Conservation (phyloP, 2,329 filamentous ascomycete genomes). For the Xylaria hypoxylon region DNA sequence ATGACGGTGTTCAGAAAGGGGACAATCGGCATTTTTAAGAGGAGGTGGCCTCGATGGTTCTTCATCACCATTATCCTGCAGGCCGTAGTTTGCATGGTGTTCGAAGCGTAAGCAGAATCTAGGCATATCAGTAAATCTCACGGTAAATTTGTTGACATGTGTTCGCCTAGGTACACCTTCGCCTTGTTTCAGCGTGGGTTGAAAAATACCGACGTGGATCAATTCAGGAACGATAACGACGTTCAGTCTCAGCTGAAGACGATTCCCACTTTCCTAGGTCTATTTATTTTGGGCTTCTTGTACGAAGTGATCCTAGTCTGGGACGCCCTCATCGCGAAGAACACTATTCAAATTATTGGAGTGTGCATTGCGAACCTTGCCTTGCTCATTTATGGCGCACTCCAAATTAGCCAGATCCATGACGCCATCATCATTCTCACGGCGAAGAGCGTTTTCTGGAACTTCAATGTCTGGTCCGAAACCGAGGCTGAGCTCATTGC, state of each 20-base stretch:
- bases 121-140: not conserved
- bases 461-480: slow-evolving; percentile 71
- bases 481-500: slow-evolving; percentile 83
- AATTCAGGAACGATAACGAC: slow-evolving; percentile 55
- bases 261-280: slow-evolving; percentile 93
- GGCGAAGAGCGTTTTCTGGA: slow-evolving; percentile 57
- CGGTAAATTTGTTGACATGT: slow-evolving; percentile 29
- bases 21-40: slow-evolving; percentile 81
- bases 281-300: slow-evolving; percentile 97
- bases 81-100: slow-evolving; percentile 80
- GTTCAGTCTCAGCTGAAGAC: slow-evolving; percentile 70
- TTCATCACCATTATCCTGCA: slow-evolving; percentile 79
- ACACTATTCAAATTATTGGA: slow-evolving; percentile 98
- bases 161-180: slow-evolving; percentile 80
- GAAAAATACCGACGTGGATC: slow-evolving; percentile 50
- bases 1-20: slow-evolving; percentile 51
- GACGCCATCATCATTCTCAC: slow-evolving; percentile 73
- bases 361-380: slow-evolving; percentile 93
- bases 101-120: slow-evolving; percentile 80
- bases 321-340: slow-evolving; percentile 93
- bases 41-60: slow-evolving; percentile 90
- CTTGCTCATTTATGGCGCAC: slow-evolving; percentile 89
- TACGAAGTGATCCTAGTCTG: slow-evolving; percentile 92
- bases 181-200: slow-evolving; percentile 81
- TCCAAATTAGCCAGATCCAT: slow-evolving; percentile 91